Evolutionary conservation across 805 yeast species (phyloP), one percentile per base, ranked within the genome.

Genomic region (Myxozyma geophila): DNA sequence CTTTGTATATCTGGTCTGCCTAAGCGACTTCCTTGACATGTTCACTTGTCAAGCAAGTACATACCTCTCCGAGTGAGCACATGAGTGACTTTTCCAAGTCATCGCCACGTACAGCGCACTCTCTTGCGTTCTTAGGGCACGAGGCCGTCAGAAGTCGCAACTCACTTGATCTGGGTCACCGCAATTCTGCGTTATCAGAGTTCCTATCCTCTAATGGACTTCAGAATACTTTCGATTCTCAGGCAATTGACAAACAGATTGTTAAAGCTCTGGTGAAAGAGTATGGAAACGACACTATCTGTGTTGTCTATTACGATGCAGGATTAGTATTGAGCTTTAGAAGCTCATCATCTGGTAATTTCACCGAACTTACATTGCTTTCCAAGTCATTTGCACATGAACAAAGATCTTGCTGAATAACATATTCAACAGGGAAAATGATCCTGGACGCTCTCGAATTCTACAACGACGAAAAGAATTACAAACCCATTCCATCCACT

Each of bases 361-460:
- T 39, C n/a, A 39, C 43, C 43, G n/a, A 39, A 39, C 6, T 39
- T 3, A 13, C 4, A 13, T 39, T 37, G 13, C 13, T n/a, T 33
- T 50, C 36, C 43, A 28, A 28, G 28, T 10, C 40, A 37, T 39
- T 39, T 2, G 3, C 41, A 12, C 6, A 12, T 39, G 41, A 12
- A 12, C 41, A 12, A 39, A 12, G 28, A 28, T 28, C 28, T 33
- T 13, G 12, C 23, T 46, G 41, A 21, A n/a, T 13, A 7, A n/a
- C 35, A 33, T 17, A 7, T 28, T 2, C 17, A 6, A 40, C 15
- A 17, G 51, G 17, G 13, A 17, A 21, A 17, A 2, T 55, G 6
- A 15, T 39, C 5, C 43, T 62, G 6, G 65, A 62, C 10, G 15
- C 62, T 13, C 8, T 62, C 13, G 65, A 62, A 36, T 52, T 58